phyloP scores from a whole-genome alignment of 306 rosid species.

The Herpetospermum pedunculosum region DNA sequence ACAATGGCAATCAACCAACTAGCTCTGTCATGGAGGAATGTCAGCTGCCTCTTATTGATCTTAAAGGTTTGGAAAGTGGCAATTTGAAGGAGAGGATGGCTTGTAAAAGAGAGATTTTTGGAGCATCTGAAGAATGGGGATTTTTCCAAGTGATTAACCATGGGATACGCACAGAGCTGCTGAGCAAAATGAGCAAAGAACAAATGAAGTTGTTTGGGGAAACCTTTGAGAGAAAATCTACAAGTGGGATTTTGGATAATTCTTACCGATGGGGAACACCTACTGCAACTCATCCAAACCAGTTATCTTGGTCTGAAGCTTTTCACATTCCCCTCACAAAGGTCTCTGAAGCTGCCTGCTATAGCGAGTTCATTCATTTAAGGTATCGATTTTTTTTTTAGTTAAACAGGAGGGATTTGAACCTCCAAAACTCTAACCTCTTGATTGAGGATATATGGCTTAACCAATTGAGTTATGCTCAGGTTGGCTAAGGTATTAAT shows the following conservation, averaged over 20 bases:
- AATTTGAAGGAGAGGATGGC: conserved; percentile 27
- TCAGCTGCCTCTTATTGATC: conserved; percentile 72
- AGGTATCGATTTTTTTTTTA: too few species aligned
- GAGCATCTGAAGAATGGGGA: conserved; percentile 75
- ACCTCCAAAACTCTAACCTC: too few species aligned
- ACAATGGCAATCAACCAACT: conserved; percentile 5
- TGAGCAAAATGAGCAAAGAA: conserved; percentile 48
- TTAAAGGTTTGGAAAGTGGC: conserved; percentile 36
- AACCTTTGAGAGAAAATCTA: conserved; percentile 53
- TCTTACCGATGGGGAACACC: conserved; percentile 83
- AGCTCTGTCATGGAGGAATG: conserved; percentile 36
- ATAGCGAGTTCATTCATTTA: conserved; percentile 53
- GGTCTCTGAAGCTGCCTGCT: conserved; percentile 49
- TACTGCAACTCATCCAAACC: conserved; percentile 50
- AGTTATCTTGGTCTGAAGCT: conserved; percentile 93
- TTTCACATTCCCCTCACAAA: conserved; percentile 83
- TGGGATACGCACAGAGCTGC: conserved; percentile 46
- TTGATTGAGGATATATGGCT: too few species aligned
- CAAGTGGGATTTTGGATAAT: conserved; percentile 45
- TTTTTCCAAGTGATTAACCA: conserved; percentile 86
- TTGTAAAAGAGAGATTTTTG: conserved; percentile 46
- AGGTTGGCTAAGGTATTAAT: conserved; percentile 55
- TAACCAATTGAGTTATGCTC: too few species aligned
- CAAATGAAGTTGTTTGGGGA: conserved; percentile 50
- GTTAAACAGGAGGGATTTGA: too few species aligned